Conservation (phyloP, 345 rosid species). For the Eucalyptus tenuipes region DNA sequence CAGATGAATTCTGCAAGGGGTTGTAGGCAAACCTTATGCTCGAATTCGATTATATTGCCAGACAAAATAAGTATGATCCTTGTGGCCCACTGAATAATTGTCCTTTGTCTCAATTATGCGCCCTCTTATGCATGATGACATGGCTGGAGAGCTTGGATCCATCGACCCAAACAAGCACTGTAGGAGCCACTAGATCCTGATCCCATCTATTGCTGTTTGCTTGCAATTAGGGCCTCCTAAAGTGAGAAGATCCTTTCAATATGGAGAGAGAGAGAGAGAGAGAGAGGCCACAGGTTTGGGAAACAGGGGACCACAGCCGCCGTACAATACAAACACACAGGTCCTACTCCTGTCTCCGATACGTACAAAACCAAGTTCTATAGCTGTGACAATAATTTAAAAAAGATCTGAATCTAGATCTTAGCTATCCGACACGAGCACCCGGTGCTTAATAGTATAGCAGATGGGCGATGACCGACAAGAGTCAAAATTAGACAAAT, state of each 20-base stretch:
- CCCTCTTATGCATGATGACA: not conserved
- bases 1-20: not conserved
- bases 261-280: not conserved
- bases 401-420: not conserved
- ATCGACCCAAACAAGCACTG: not conserved
- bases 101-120: not conserved
- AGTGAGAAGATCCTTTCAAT: not conserved
- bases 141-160: not conserved
- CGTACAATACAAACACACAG: not conserved
- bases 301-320: not conserved
- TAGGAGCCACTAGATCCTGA: not conserved
- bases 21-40: not conserved
- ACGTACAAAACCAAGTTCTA: not conserved
- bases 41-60: not conserved
- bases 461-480: not conserved
- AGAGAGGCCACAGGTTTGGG: not conserved
- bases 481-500: not conserved
- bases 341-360: not conserved
- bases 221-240: not conserved
- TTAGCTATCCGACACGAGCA: not conserved
- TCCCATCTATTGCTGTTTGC: not conserved
- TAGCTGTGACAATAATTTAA: not conserved
- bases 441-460: not conserved
- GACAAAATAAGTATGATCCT: not conserved
- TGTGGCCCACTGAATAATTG: not conserved